phyloP scores from a whole-genome alignment of 2,329 filamentous ascomycete genomes.

The Trichoderma gracile region DNA sequence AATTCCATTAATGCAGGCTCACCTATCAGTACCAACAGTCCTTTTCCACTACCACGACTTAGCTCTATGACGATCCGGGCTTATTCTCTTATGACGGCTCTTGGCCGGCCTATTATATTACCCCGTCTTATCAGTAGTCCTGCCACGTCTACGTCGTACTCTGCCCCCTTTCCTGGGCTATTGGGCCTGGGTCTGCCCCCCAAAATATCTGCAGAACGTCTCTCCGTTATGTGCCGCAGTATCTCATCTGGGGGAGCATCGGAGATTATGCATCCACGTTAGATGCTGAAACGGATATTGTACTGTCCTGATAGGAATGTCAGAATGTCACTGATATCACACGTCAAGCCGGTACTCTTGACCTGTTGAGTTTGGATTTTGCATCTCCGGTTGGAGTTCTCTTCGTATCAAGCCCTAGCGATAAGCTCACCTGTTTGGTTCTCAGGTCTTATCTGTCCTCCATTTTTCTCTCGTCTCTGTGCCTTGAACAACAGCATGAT shows the following conservation, averaged over 20 bases:
- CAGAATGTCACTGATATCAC: neutral
- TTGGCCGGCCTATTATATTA: neutral
- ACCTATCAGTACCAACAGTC: neutral
- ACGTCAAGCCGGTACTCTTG: no score
- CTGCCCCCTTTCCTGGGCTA: neutral
- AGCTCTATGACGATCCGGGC: neutral
- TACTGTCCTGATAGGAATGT: neutral
- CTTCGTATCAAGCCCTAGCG: neutral
- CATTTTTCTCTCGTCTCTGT: neutral
- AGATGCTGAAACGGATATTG: neutral
- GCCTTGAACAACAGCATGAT: neutral
- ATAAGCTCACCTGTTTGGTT: neutral
- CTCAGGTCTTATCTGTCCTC: neutral
- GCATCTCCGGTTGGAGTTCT: conserved; percentile 7
- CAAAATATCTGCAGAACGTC: neutral
- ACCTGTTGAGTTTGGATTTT: neutral
- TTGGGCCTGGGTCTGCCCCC: neutral
- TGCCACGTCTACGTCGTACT: neutral
- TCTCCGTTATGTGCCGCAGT: neutral
- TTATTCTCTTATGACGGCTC: neutral
- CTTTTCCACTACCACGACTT: neutral
- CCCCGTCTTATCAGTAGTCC: neutral
- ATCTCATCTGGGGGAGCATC: neutral
- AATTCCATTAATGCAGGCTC: neutral
- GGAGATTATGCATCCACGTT: neutral